Percentiles rank a stretch among this genome's conserved stretches.
Conservation (phyloP, 306 rosid species). For the Gynostemma pentaphyllum region DNA sequence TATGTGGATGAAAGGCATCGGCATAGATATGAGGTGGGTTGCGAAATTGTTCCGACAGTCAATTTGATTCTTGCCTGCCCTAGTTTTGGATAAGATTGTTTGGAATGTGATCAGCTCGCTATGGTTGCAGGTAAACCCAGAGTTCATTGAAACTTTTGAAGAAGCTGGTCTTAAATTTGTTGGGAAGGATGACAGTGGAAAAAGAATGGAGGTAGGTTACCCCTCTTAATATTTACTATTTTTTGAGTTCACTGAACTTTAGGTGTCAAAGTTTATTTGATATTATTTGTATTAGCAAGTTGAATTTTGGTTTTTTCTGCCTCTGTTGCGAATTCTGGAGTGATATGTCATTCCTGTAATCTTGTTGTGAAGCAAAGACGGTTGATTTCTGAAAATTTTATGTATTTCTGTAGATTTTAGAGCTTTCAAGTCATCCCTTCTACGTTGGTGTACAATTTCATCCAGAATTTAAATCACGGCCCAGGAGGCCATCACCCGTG, state of each 20-base stretch:
- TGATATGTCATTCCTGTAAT: not conserved
- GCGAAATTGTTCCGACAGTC: slow-evolving; percentile 9
- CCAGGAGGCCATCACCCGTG: slow-evolving; percentile 73
- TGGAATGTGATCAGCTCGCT: not conserved
- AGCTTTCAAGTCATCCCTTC: slow-evolving; percentile 84
- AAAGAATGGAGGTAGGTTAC: slow-evolving; percentile 86
- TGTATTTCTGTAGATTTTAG: slow-evolving; percentile 56
- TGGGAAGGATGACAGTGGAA: slow-evolving; percentile 88
- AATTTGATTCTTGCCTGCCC: not conserved
- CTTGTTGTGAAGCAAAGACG: not conserved
- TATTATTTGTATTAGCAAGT: slow-evolving; percentile 5
- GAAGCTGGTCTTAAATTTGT: slow-evolving; percentile 85
- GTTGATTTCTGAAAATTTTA: not conserved
- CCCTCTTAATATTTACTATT: slow-evolving; percentile 10
- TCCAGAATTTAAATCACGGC: slow-evolving; percentile 97
- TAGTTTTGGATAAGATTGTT: slow-evolving; percentile 7
- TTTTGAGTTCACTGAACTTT: slow-evolving; percentile 7
- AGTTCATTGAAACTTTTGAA: slow-evolving; percentile 54
- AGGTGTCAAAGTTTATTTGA: slow-evolving; percentile 9
- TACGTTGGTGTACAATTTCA: slow-evolving; percentile 92
- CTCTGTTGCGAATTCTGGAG: not conserved
- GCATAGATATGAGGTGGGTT: slow-evolving; percentile 88
- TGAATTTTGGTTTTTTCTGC: not conserved
- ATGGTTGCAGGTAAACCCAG: slow-evolving; percentile 73
- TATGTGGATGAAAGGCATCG: slow-evolving; percentile 92